A percentile compares a stretch with the other conserved stretches of the same genome.
Conservation (phyloP, 2,329 filamentous ascomycete genomes). For the Didymella arachidicola region DNA sequence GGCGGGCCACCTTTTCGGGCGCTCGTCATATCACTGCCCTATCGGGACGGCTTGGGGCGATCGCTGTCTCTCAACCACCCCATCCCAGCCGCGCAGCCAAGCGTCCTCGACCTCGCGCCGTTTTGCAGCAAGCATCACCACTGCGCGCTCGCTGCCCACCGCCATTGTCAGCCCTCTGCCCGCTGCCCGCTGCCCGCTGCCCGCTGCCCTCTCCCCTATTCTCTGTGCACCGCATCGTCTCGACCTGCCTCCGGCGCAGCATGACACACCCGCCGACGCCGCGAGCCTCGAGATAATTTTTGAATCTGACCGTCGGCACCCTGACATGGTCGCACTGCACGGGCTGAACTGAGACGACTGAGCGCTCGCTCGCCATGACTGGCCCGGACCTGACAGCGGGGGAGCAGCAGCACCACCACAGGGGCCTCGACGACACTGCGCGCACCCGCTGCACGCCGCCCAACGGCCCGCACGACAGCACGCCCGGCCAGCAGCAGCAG, state of each 20-base stretch:
- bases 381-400: conserved; percentile 39
- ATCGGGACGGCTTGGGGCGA: conserved; percentile 20
- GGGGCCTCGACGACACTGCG: conserved; percentile 13
- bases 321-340: conserved; percentile 46
- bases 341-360: conserved; percentile 38
- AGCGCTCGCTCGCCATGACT: conserved; percentile 41
- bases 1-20: conserved; percentile 11
- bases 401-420: conserved; percentile 35
- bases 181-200: neutral
- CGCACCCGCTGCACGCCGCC: conserved; percentile 6
- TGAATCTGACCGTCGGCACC: neutral
- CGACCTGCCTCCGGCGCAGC: conserved; percentile 26
- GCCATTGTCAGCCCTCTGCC: neutral
- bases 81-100: conserved; percentile 21
- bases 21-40: conserved; percentile 17
- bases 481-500: conserved; percentile 16
- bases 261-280: conserved; percentile 38
- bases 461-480: conserved; percentile 12
- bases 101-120: conserved; percentile 12
- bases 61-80: conserved; percentile 20
- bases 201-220: neutral
- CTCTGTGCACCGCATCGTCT: neutral
- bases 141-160: neutral
- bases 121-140: conserved; percentile 6
- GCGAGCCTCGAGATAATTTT: conserved; percentile 17